Evolutionary conservation across 805 yeast genomes (phyloP).

Genomic region (Ogataea parapolymorpha): DNA sequence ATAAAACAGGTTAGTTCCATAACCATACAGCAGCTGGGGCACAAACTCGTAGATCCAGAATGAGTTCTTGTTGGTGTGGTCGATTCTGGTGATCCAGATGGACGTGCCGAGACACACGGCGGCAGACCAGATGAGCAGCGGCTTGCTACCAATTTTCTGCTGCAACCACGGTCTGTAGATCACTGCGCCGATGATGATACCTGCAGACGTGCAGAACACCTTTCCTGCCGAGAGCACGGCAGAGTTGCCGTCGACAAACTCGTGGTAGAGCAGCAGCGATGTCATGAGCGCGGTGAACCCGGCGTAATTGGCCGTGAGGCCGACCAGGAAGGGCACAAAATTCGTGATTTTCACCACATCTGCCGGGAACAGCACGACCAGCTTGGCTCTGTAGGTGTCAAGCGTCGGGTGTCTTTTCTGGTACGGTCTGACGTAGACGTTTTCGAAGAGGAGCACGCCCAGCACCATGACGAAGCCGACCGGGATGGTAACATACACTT

Average conservation of each 20-base stretch:
- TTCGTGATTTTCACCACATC: conserved; percentile 20
- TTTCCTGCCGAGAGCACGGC: conserved; percentile 37
- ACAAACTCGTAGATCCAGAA: conserved; percentile 7
- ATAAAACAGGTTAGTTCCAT: conserved; percentile 1
- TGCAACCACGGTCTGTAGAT: conserved; percentile 14
- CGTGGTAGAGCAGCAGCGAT: conserved; percentile 18
- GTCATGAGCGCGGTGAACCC: conserved; percentile 7
- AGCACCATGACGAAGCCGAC: conserved; percentile 36
- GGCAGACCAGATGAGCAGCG: conserved; percentile 13
- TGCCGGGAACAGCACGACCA: conserved; percentile 23
- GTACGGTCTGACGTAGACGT: conserved; percentile 15
- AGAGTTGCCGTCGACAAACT: conserved; percentile 30
- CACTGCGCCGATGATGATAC: conserved; percentile 28
- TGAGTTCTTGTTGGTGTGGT: background rate
- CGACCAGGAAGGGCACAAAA: conserved; percentile 17
- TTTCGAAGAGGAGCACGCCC: conserved; percentile 32
- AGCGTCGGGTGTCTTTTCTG: conserved; percentile 2
- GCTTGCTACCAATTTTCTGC: conserved; percentile 22
- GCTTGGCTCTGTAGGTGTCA: conserved; percentile 14
- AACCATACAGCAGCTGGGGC: background rate
- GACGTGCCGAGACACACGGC: conserved; percentile 10
- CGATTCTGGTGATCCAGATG: conserved; percentile 23
- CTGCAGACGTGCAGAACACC: conserved; percentile 33
- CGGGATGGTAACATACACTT: conserved; percentile 40
- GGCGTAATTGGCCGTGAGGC: conserved; percentile 8